Percentiles rank a stretch among this genome's conserved stretches.
These are phyloP conservation scores for Davidsoniella australis DNA, from an alignment of 2,329 filamentous ascomycete genomes.

Conservation along the genomic window DNA sequence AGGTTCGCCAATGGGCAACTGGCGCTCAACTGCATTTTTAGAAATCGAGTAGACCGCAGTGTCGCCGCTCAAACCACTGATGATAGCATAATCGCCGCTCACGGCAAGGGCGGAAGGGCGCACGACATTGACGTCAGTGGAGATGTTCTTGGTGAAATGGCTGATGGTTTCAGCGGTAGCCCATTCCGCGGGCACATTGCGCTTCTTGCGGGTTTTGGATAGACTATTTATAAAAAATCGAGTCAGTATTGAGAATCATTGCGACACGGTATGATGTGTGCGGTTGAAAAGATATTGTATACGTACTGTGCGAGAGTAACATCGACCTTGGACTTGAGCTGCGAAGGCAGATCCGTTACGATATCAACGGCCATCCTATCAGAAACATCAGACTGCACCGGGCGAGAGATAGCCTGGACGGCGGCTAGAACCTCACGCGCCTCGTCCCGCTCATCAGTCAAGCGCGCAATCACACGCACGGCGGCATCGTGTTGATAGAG, in stretches of 20 bases:
- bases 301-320: constrained; percentile 64
- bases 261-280: background rate
- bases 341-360: constrained; percentile 54
- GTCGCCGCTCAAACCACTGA: constrained; percentile 59
- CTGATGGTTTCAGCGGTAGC: constrained; percentile 55
- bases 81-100: constrained; percentile 47
- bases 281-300: background rate
- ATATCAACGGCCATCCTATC: constrained; percentile 88
- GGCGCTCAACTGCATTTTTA: constrained; percentile 48
- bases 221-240: constrained; percentile 34
- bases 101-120: constrained; percentile 33
- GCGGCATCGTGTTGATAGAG: constrained; percentile 96
- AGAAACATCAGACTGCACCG: constrained; percentile 29
- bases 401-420: constrained; percentile 32
- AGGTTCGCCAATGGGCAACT: constrained; percentile 47
- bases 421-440: constrained; percentile 77
- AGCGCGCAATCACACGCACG: constrained; percentile 78
- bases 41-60: constrained; percentile 61
- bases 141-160: constrained; percentile 27
- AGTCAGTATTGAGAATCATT: background rate
- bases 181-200: constrained; percentile 73
- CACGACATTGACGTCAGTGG: constrained; percentile 30
- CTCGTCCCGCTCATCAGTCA: constrained; percentile 85
- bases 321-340: constrained; percentile 56
- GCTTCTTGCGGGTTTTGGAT: constrained; percentile 77